Base-by-base conservation (phyloP, 2,329 filamentous ascomycete species). In the Fusarium marasasianum region DNA sequence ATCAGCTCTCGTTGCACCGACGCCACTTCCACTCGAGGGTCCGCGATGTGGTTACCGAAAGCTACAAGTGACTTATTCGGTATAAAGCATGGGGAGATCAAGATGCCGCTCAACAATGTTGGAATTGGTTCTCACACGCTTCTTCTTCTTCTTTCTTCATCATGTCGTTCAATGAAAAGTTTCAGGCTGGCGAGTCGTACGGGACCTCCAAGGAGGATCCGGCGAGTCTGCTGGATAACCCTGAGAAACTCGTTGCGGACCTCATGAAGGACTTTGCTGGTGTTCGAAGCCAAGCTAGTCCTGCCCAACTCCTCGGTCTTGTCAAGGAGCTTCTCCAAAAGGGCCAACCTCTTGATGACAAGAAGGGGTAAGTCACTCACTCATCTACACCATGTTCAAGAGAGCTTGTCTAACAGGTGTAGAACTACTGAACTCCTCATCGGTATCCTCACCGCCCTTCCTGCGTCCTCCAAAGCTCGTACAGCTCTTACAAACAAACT, bases 311-410 rank as follows among this genome's bases (percentile, higher is more conserved):
- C 18, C 72, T 75, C 10, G 76, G 63, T 9, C 79, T 84, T 35
- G 74, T 84, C 48, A 80, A 82, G 24, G 76, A 77, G 40, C 59
- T 83, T 20, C 71, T 63, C 9, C 62, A 77, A 5, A 84, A 85
- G n/a, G 88, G 88, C 6, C 83, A 88, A 47, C 85, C 86, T 13
- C 81, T 89, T 22, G 84, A 93, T 75, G 91, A 93, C 77, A 91
- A 88, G 78, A 86, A 83, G 54, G 80, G 81, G 82, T 83, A 74
- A 78, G 77, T 35, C 33, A 15, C 37, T 38, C 33, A 15, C 37
- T 40, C 18, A 7, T 9, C 22, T 29, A 18, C 4, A 24, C 17
- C 14, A n/a, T 1, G 11, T 20, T 7, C 9, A 18, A 3, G 45
- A 60, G 12, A 59, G 12, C 15, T 20, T 2, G 4, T 38, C 77